A percentile compares a stretch with the other conserved stretches of the same genome.
Evolutionary conservation across 768 basidiomycete species (phyloP).

Genomic region (Mycena leptocephala): DNA sequence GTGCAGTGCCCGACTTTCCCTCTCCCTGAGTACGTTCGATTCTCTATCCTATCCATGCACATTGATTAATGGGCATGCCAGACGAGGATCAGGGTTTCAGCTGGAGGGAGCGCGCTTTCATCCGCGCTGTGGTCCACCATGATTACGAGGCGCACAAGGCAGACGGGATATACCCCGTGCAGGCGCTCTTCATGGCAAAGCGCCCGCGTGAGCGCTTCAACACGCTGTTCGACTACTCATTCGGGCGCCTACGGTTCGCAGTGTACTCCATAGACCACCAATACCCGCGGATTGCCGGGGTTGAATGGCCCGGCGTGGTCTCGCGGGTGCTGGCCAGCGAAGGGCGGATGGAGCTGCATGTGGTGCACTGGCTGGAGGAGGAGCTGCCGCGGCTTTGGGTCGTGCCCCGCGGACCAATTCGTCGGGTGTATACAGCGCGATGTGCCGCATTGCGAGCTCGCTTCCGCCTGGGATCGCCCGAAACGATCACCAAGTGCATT

Average conservation of each 20-base stretch:
- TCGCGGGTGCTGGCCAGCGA: no score
- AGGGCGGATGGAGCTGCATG: no score
- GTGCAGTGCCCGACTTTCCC: not conserved
- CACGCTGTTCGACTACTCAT: conserved; percentile 1
- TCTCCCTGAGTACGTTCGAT: not conserved
- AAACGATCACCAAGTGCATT: no score
- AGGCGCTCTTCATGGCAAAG: not conserved
- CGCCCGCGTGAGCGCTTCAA: not conserved
- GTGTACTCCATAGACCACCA: no score
- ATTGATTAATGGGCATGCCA: not conserved
- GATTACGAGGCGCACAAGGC: not conserved
- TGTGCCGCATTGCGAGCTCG: no score
- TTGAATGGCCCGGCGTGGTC: no score
- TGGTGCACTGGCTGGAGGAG: no score
- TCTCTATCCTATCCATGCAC: not conserved
- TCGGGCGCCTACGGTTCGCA: not conserved
- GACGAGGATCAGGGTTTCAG: not conserved
- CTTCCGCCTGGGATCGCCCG: no score
- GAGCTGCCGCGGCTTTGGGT: no score
- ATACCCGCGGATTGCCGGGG: no score
- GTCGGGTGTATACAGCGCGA: no score
- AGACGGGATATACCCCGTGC: not conserved
- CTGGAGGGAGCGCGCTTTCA: not conserved
- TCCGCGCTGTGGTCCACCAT: not conserved
- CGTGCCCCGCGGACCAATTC: no score